These are phyloP conservation scores for Kokia cookei DNA, from an alignment of 441 rosid species.

Conservation along the genomic window DNA sequence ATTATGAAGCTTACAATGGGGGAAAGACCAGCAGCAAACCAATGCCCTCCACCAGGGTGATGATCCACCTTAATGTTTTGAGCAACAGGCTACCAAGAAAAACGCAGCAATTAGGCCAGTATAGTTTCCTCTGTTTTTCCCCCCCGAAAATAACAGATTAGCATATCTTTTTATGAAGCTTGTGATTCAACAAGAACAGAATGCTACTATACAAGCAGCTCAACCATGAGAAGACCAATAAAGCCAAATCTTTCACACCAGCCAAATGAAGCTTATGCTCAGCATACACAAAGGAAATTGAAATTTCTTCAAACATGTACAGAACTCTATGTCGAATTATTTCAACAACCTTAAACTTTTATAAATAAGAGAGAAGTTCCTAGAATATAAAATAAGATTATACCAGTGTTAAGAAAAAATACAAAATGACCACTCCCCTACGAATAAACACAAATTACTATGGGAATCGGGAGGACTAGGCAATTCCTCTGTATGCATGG, in stretches of 20 bases:
- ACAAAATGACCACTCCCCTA: not conserved
- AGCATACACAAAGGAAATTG: not conserved
- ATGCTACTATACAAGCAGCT: not conserved
- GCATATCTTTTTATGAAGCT: not conserved
- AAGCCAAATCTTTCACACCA: not conserved
- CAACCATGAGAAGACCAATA: not conserved
- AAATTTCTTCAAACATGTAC: not conserved
- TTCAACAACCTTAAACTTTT: not conserved
- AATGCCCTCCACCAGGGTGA: slow-evolving; percentile 99
- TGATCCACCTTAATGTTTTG: slow-evolving; percentile 91
- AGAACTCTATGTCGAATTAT: not conserved
- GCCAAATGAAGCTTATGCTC: not conserved
- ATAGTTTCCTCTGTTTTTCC: not conserved
- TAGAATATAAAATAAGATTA: not conserved
- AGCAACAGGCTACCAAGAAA: slow-evolving; percentile 51
- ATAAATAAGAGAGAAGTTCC: not conserved
- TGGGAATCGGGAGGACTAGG: not conserved
- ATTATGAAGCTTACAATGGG: slow-evolving; percentile 63
- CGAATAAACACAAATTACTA: not conserved
- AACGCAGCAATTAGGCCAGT: not conserved
- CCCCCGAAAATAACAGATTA: not conserved
- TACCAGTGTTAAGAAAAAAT: not conserved
- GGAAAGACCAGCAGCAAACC: slow-evolving; percentile 99
- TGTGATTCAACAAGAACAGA: not conserved
- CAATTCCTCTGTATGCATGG: not conserved